Evolutionary conservation across 2,329 filamentous ascomycete genomes (phyloP), one percentile per base, ranked within the genome.

Genomic region (Apiospora marii): DNA sequence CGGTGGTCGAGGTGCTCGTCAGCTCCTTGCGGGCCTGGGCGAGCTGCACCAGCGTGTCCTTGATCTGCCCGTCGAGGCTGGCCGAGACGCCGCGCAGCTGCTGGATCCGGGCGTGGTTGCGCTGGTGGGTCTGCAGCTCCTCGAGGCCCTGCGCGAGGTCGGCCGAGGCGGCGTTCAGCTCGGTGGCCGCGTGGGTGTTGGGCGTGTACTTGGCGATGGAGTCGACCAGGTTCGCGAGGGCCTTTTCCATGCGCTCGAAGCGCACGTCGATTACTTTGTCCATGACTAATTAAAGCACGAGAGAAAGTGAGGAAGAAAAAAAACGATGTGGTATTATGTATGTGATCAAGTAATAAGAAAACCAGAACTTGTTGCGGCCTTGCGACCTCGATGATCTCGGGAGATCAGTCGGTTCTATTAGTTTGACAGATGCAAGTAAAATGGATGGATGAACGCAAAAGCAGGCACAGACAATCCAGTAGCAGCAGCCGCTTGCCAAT

Each of bases 191-290:
- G 48, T 86, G 82, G 5, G 89, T 85, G 8, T 92, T 93, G 0
- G 94, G 94, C 78, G 95, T 94, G 83, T 95, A 96, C 75, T 94
- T 93, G 7, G 93, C 88, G 74, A 97, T 92, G 0, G 93, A 95
- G 80, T 95, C 93, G 76, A 95, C 92, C 46, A 97, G 86, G 41
- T 85, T 90, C 16, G 89, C 87, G 27, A 97, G 85, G 0, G 91
- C 90, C 77, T 88, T 89, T 77, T 93, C 92, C 43, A 93, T 85
- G 68, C 90, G 89, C 79, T 92, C 89, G 73, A 93, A 92, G 77
- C 88, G 90, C 67, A 79, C 80, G 74, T 92, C 90, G 8, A 93
- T 86, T 68, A 87, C 83, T 67, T 86, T 86, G 75, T 93, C 89
- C 92, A 93, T 71, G 19, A 12, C 22, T 67, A 12, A 12, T 43